phyloP scores from a whole-genome alignment of 352 stramenopile genomes.

The Thraustochytrium sp. region DNA sequence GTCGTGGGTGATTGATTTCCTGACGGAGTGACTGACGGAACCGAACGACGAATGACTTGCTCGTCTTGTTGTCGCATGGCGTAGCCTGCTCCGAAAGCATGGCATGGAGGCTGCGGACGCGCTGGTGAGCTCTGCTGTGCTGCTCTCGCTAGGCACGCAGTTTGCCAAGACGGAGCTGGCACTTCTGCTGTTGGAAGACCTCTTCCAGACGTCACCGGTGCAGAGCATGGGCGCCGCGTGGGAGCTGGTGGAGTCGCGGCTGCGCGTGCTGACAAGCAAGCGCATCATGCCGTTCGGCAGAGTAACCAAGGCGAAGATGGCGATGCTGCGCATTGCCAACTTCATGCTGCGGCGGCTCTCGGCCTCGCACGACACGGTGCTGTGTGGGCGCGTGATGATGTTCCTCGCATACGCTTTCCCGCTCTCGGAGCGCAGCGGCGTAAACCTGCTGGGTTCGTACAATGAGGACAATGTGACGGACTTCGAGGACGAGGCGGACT shows the following conservation, averaged over 20 bases:
- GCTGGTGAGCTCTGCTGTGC: neutral
- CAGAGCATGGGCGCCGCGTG: neutral
- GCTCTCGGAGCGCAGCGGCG: constrained; percentile 40
- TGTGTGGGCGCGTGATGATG: constrained; percentile 46
- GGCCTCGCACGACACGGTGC: constrained; percentile 18
- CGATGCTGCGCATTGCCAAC: constrained; percentile 31
- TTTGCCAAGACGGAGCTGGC: neutral
- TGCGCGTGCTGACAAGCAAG: neutral
- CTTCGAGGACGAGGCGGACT: constrained; percentile 30
- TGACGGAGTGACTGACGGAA: no score
- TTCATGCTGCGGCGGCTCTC: constrained; percentile 1
- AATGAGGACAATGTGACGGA: constrained; percentile 42
- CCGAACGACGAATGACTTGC: neutral
- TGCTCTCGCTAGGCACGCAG: neutral
- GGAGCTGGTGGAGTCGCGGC: neutral
- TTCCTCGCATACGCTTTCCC: constrained; percentile 46
- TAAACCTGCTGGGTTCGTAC: constrained; percentile 31
- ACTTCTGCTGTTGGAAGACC: constrained; percentile 16
- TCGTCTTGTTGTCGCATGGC: neutral
- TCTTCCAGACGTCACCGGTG: neutral
- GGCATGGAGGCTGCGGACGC: neutral
- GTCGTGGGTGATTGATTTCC: no score
- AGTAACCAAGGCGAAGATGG: constrained; percentile 32
- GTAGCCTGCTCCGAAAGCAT: neutral
- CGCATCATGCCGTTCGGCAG: neutral